Conservation (phyloP, 495 filamentous ascomycete genomes). For the Neurospora sp. region DNA sequence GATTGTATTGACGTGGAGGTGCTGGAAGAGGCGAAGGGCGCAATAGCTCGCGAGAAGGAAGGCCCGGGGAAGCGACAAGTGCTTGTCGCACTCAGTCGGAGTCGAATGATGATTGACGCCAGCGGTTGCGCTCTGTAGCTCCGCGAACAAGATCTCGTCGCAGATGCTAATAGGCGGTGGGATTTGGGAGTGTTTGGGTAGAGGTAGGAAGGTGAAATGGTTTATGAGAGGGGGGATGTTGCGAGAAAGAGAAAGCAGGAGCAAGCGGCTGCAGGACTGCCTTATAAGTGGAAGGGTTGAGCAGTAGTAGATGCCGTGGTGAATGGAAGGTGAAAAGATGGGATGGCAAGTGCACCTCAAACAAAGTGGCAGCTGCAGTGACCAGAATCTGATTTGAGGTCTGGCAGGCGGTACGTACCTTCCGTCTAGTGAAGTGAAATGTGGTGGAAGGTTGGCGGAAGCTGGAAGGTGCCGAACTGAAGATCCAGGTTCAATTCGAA, state of each 20-base stretch:
- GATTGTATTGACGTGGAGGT: not conserved
- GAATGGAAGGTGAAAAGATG: not conserved
- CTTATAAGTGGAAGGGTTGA: not conserved
- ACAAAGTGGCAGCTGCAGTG: not conserved
- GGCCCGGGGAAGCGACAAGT: not conserved
- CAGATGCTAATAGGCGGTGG: not conserved
- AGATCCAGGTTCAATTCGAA: not conserved
- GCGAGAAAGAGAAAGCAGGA: not conserved
- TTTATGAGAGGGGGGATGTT: not conserved
- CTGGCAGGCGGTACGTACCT: not conserved
- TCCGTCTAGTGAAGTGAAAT: not conserved
- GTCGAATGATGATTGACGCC: not conserved
- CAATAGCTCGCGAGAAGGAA: not conserved
- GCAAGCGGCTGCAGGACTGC: not conserved
- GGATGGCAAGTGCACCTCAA: not conserved
- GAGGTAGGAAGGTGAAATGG: not conserved
- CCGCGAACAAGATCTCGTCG: not conserved
- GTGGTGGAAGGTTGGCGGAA: not conserved
- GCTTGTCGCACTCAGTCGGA: not conserved
- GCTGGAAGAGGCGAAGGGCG: not conserved
- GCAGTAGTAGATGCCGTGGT: not conserved
- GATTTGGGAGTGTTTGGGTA: not conserved
- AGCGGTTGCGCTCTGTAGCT: not conserved
- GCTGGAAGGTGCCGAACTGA: not conserved
- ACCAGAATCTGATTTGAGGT: not conserved